Percentiles rank a stretch among this genome's conserved stretches.
phyloP scores from a whole-genome alignment of 495 filamentous ascomycete genomes.

The Pyrenopolyporus hunteri region DNA sequence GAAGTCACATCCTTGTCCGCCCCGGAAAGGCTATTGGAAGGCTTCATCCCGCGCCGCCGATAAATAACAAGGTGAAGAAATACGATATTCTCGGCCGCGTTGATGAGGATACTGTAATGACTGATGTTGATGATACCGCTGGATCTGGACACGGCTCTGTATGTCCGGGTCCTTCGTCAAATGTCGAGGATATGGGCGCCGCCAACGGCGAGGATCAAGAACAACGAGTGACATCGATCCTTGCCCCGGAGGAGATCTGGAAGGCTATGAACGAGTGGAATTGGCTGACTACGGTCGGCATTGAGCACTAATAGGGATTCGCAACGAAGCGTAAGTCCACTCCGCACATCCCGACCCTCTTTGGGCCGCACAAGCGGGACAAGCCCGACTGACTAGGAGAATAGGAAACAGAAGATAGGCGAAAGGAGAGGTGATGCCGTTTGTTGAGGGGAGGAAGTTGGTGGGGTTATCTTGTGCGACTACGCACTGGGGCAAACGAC shows the following conservation, averaged over 20 bases:
- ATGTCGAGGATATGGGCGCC: no score
- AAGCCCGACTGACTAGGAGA: background rate
- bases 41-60: background rate
- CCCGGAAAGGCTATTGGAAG: slow-evolving; percentile 13
- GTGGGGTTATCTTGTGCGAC: no score
- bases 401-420: background rate
- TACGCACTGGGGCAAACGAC: no score
- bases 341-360: background rate
- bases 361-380: background rate
- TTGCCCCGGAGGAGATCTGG: slow-evolving; percentile 15
- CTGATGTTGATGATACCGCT: background rate
- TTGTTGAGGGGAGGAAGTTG: no score
- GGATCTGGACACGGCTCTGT: background rate
- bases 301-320: slow-evolving; percentile 18
- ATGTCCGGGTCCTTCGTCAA: no score
- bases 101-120: background rate
- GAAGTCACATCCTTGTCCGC: background rate
- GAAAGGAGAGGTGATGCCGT: no score
- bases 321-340: slow-evolving; percentile 2
- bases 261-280: slow-evolving; percentile 26
- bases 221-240: slow-evolving; percentile 12
- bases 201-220: background rate
- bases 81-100: background rate
- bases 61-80: background rate
- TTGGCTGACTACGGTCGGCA: slow-evolving; percentile 26